Base-by-base conservation (phyloP, 768 basidiomycete species). In the Trametes meyenii region DNA sequence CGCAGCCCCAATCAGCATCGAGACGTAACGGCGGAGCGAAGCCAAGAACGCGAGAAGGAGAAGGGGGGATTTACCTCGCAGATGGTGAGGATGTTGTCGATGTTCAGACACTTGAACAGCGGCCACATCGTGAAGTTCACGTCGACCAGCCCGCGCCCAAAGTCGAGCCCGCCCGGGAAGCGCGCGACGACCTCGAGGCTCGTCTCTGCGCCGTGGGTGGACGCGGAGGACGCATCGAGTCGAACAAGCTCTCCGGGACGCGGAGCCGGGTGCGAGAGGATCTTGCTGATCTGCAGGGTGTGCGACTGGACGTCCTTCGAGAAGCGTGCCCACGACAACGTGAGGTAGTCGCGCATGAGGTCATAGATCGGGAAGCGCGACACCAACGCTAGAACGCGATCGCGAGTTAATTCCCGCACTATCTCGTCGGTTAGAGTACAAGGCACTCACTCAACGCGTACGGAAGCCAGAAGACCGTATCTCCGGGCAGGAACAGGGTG, bases 71-170 rank as follows among this genome's bases (percentile, higher is more conserved):
- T 4, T 67, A 90, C 91, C 82, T 98, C 96, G 70, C 93, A 94
- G 58, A 93, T 88, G 7, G 92, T 94, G 62, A 98, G 77, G 63
- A 98, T 90, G 67, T 96, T 95, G 72, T 97, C 96, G 57, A 96
- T 85, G 68, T 94, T 94, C 61, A 98, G 75, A 61, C 89, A 90
- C 72, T 94, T 90, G 81, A 98, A 97, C 51, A 98, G 71, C 1
- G 96, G 96, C 94, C 94, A 98, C 85, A 97, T 92, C 40, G 94
- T 94, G 71, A 96, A 95, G 74, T 96, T 96, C 70, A 94, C 92
- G 66, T 96, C 93, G 36, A 96, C 91, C 50, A 96, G 79, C 0
- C 94, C 94, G 44, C 88, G 84, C 26, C 94, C 93, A 69, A 96
- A 95, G 74, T 96, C 94, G 46, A 96, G 83, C 19, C 92, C 92